These are phyloP conservation scores for Solanum rostratum DNA, from an alignment of 257 asterid species.

Conservation along the genomic window DNA sequence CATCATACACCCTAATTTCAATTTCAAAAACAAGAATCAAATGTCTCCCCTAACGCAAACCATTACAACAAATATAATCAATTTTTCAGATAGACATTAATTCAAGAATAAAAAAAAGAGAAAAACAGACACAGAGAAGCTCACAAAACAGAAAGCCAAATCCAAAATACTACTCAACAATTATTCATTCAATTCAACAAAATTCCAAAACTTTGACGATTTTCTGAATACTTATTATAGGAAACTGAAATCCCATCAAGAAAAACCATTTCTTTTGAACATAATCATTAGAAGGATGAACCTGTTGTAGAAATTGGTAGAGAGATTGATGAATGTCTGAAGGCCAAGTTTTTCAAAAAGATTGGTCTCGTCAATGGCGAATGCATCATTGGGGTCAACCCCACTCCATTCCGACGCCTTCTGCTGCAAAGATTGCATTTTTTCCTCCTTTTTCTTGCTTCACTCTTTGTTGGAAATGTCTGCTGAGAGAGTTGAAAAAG, in stretches of 20 bases:
- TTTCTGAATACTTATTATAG: not conserved
- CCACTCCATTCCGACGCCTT: slow-evolving; percentile 97
- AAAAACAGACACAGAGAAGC: not conserved
- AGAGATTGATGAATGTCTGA: slow-evolving; percentile 70
- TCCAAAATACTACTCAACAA: not conserved
- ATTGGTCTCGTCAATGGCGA: slow-evolving; percentile 69
- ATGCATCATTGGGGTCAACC: slow-evolving; percentile 48
- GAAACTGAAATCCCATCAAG: not conserved
- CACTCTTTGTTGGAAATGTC: not conserved
- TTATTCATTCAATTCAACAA: not conserved
- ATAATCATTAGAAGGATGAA: not conserved
- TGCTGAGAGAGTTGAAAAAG: not conserved
- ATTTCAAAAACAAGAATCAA: not conserved
- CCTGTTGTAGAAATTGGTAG: slow-evolving; percentile 87
- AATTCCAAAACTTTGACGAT: not conserved
- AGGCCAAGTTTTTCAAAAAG: slow-evolving; percentile 75
- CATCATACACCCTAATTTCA: slow-evolving; percentile 63
- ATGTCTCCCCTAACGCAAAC: not conserved
- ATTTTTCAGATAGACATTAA: not conserved
- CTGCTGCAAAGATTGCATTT: slow-evolving; percentile 81
- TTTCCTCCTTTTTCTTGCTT: not conserved
- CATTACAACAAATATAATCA: not conserved
- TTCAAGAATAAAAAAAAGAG: not conserved
- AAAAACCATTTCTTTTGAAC: not conserved
- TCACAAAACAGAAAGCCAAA: not conserved